Base-by-base conservation (phyloP, 23 red algal genomes). In the Pyropia yezoensis region DNA sequence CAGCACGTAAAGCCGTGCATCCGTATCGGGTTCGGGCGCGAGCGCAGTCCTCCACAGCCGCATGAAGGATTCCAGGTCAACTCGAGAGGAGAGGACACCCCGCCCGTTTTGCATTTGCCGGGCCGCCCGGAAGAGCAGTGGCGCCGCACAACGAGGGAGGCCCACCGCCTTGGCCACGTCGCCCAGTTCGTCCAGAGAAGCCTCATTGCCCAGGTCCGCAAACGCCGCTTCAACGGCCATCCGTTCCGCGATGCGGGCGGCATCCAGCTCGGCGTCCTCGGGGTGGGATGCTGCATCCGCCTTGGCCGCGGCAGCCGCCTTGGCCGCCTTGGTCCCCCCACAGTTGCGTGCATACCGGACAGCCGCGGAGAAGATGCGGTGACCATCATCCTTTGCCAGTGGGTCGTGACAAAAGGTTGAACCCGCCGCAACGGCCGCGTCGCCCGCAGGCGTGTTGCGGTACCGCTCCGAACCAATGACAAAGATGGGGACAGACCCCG, bases 61-160 rank as follows among this genome's bases (percentile, higher is more conserved):
- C 59, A 84, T 63, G 25, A 84, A 84, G 15, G 79, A 57, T 7
- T 74, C 79, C 69, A 75, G 13, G 79, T 84, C n/a, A 69, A 74
- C 49, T 67, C 79, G 54, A 73, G 73, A 62, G 73, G 69, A 52
- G 60, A 84, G 5, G 67, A 84, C 6, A 55, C 73, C 30, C 59
- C 26, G 49, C 33, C 73, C 7, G 9, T 47, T 47, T 8, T 47
- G 39, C 39, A 47, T 47, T 8, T 47, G 39, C 11, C 39, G 39
- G 39, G 79, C 79, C 17, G 79, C 79, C 2, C 49, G 49, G 27
- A 84, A 84, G 15, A 75, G 18, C 19, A 84, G 59, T 14, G 79
- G 79, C 23, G 69, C 79, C 12, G 62, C 79, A 34, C 79, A 84
- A 24, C 75, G 73, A 3, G 79, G 69, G 15, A 84, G 70, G 14